Conservation (phyloP, 441 rosid species). For the Adansonia rubrostipa region DNA sequence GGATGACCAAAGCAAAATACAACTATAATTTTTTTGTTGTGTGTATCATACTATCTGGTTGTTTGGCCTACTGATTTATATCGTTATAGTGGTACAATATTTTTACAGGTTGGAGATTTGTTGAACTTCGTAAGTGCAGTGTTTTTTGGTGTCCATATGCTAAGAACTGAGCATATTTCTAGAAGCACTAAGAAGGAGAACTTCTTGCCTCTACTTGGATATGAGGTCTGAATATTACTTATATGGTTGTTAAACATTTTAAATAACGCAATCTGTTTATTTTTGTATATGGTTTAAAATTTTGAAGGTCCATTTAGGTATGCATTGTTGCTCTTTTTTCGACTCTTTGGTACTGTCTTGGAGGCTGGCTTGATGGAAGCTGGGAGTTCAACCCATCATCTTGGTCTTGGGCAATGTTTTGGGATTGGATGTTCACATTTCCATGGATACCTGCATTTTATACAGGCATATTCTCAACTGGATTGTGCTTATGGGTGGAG, state of each 20-base stretch:
- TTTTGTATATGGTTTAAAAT: conserved; percentile 22
- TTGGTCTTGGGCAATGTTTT: conserved; percentile 50
- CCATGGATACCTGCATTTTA: conserved; percentile 73
- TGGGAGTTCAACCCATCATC: conserved; percentile 42
- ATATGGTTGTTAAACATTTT: background rate
- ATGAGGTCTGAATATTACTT: conserved; percentile 45
- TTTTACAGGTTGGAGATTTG: conserved; percentile 64
- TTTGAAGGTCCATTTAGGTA: conserved; percentile 38
- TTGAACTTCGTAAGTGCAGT: conserved; percentile 62
- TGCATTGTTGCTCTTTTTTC: conserved; percentile 57
- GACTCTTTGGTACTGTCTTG: conserved; percentile 50
- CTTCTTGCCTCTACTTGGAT: conserved; percentile 59
- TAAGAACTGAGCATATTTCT: conserved; percentile 66
- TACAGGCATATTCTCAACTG: conserved; percentile 61
- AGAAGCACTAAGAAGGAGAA: conserved; percentile 51
- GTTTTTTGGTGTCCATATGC: conserved; percentile 67
- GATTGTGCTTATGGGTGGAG: conserved; percentile 72
- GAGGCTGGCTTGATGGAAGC: conserved; percentile 38
- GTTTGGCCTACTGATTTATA: background rate
- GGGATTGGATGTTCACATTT: conserved; percentile 52
- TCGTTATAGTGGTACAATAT: background rate
- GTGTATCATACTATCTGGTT: background rate
- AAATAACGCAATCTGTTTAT: conserved; percentile 5
- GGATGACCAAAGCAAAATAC: background rate
- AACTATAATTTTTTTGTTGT: background rate